Conservation (phyloP, 2,329 filamentous ascomycete genomes). For the Phoma sp. region DNA sequence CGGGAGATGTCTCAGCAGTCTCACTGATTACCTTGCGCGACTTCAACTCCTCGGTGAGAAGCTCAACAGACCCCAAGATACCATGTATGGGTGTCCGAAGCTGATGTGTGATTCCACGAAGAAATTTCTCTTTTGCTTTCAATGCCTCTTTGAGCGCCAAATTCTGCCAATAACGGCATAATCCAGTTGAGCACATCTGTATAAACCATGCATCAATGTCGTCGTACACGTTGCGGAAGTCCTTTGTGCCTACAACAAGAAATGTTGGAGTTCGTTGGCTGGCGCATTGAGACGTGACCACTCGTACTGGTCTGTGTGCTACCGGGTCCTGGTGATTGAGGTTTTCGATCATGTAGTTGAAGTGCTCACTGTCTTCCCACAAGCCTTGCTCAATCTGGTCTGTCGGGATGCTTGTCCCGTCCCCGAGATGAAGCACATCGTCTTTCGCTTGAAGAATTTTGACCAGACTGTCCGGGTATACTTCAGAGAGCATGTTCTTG, state of each 20-base stretch:
- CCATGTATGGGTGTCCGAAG: slow-evolving; percentile 58
- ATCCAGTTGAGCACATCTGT: slow-evolving; percentile 47
- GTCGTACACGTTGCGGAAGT: slow-evolving; percentile 54
- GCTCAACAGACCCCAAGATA: slow-evolving; percentile 51
- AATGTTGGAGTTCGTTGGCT: slow-evolving; percentile 40
- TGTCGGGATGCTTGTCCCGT: slow-evolving; percentile 33
- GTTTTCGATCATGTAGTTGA: slow-evolving; percentile 48
- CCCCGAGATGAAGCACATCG: slow-evolving; percentile 32
- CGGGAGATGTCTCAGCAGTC: slow-evolving; percentile 17
- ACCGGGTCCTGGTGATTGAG: slow-evolving; percentile 43
- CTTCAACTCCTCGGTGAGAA: slow-evolving; percentile 52
- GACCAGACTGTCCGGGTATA: slow-evolving; percentile 45
- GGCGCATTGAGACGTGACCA: slow-evolving; percentile 47
- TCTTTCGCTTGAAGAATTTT: slow-evolving; percentile 34
- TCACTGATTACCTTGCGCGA: slow-evolving; percentile 23
- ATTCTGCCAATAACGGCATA: slow-evolving; percentile 50
- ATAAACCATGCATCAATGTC: slow-evolving; percentile 57
- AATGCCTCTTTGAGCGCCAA: slow-evolving; percentile 50
- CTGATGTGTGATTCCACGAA: slow-evolving; percentile 56
- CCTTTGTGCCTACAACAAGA: slow-evolving; percentile 49
- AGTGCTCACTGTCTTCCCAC: slow-evolving; percentile 53
- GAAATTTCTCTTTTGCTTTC: slow-evolving; percentile 53
- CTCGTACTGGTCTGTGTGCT: slow-evolving; percentile 44
- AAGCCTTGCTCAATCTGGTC: slow-evolving; percentile 47
- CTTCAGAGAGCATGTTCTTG: slow-evolving; percentile 35